These are phyloP conservation scores for Calocybe gangraenosa DNA, from an alignment of 768 basidiomycete genomes.

Conservation along the genomic window DNA sequence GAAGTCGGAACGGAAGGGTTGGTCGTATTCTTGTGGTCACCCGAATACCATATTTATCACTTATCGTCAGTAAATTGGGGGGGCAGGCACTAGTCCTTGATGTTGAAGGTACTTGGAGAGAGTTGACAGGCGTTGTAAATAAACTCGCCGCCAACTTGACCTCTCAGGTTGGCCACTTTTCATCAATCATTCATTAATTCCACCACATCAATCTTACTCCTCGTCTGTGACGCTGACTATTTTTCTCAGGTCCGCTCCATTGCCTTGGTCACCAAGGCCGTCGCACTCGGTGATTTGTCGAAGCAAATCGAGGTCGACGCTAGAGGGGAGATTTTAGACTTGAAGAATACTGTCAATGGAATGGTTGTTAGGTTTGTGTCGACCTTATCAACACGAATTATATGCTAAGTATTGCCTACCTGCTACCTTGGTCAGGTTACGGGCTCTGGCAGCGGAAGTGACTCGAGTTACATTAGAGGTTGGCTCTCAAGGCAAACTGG, in stretches of 20 bases:
- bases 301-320: constrained; percentile 92
- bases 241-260: constrained; percentile 68
- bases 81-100: constrained; percentile 84
- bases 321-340: constrained; percentile 83
- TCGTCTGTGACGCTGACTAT: no score
- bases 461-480: constrained; percentile 83
- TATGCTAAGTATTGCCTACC: constrained; percentile 33
- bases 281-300: constrained; percentile 84
- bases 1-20: constrained; percentile 83
- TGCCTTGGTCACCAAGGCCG: constrained; percentile 90
- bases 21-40: constrained; percentile 2
- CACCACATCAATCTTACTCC: no score
- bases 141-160: constrained; percentile 78
- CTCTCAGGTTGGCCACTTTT: constrained; percentile 43
- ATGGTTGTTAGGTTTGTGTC: constrained; percentile 45
- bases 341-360: constrained; percentile 63
- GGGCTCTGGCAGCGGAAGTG: constrained; percentile 76
- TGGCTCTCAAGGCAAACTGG: constrained; percentile 84
- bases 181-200: background rate
- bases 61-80: constrained; percentile 63
- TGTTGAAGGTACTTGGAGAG: constrained; percentile 89
- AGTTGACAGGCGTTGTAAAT: constrained; percentile 80
- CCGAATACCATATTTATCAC: background rate
- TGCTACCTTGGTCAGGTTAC: constrained; percentile 25
- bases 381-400: background rate